Percentiles rank a stretch among this genome's conserved stretches.
These are phyloP conservation scores for Piper longum DNA, from an alignment of 164 flowering plant species.

Conservation along the genomic window DNA sequence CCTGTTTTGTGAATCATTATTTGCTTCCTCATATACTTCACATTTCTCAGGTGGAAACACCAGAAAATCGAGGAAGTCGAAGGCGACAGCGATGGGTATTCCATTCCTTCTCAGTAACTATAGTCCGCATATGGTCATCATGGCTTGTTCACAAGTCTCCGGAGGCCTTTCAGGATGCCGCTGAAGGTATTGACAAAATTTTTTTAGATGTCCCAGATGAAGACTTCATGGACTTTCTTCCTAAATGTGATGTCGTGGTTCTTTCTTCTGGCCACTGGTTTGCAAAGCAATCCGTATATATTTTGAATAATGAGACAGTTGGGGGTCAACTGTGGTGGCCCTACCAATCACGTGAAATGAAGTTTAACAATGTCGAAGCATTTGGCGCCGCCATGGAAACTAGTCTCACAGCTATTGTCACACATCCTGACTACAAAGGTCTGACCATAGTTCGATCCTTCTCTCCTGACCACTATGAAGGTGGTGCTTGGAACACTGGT, in stretches of 20 bases:
- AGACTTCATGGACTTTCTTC: constrained; percentile 40
- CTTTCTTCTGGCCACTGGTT: constrained; percentile 98
- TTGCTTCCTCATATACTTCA: not conserved
- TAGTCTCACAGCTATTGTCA: constrained; percentile 40
- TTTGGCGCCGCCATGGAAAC: constrained; percentile 80
- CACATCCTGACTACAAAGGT: constrained; percentile 69
- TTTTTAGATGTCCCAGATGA: constrained; percentile 75
- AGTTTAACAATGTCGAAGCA: constrained; percentile 60
- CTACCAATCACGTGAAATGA: constrained; percentile 37
- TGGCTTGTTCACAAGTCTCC: constrained; percentile 76
- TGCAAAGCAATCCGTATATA: constrained; percentile 72
- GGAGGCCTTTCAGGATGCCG: constrained; percentile 55
- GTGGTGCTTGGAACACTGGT: constrained; percentile 97
- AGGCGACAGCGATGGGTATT: constrained; percentile 82
- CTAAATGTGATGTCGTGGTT: constrained; percentile 59
- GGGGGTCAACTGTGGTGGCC: constrained; percentile 98
- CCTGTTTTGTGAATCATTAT: too few species aligned
- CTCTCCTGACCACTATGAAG: constrained; percentile 93
- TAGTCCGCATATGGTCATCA: constrained; percentile 90
- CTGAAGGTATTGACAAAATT: constrained; percentile 58
- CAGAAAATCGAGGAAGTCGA: constrained; percentile 65
- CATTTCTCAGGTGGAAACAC: constrained; percentile 63
- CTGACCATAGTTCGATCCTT: constrained; percentile 68
- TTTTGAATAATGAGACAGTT: constrained; percentile 61
- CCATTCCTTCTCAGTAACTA: constrained; percentile 44